A percentile compares a stretch with the other conserved stretches of the same genome.
Evolutionary conservation across 768 basidiomycete genomes (phyloP).

Genomic region (Trametes maxima): DNA sequence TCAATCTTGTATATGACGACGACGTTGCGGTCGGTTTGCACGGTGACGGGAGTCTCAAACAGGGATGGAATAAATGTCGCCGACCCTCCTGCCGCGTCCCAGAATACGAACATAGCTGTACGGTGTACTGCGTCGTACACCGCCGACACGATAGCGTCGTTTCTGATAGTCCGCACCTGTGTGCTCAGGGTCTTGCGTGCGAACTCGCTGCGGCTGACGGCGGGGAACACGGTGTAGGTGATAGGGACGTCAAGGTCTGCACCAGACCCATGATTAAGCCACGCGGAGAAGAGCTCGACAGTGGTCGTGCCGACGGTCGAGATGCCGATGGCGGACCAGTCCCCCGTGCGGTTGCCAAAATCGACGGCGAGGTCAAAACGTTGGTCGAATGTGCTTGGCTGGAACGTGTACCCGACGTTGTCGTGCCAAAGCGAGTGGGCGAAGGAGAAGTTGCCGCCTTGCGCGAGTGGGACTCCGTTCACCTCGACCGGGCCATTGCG

Average conservation of each 20-base stretch:
- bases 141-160: conserved; percentile 53
- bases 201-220: conserved; percentile 44
- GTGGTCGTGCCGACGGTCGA: conserved; percentile 59
- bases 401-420: conserved; percentile 62
- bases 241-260: conserved; percentile 35
- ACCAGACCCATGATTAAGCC: conserved; percentile 47
- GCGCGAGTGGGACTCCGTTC: conserved; percentile 35
- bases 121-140: conserved; percentile 46
- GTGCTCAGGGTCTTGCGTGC: conserved; percentile 36
- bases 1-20: conserved; percentile 47
- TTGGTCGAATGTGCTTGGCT: conserved; percentile 25
- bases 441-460: conserved; percentile 29
- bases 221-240: conserved; percentile 62
- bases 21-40: conserved; percentile 43
- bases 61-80: conserved; percentile 38
- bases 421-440: conserved; percentile 62
- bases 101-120: conserved; percentile 56
- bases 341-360: conserved; percentile 52
- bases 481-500: conserved; percentile 46
- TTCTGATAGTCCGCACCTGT: conserved; percentile 43
- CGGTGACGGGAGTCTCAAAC: conserved; percentile 35
- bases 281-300: conserved; percentile 67
- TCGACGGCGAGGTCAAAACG: conserved; percentile 40
- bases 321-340: conserved; percentile 65
- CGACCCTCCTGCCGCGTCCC: conserved; percentile 50